A percentile compares a stretch with the other conserved stretches of the same genome.
Conservation (phyloP, 495 filamentous ascomycete species). For the Hyaloscypha bicolor region DNA sequence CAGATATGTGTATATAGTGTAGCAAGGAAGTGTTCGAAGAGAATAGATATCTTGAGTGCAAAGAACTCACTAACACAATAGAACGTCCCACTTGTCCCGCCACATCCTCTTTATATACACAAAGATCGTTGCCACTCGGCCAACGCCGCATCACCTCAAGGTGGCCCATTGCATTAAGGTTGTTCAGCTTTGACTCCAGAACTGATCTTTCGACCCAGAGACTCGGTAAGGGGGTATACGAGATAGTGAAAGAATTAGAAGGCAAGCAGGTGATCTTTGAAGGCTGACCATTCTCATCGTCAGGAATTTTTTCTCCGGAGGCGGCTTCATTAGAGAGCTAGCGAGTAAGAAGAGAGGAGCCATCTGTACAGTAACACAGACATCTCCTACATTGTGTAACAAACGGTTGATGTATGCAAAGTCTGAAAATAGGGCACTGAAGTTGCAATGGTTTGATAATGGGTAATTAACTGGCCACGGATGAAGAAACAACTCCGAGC, state of each 20-base stretch:
- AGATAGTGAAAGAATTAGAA: neutral
- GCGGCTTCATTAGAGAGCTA: neutral
- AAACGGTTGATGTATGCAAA: neutral
- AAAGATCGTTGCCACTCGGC: neutral
- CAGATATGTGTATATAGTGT: too few species aligned
- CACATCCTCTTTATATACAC: neutral
- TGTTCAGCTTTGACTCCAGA: neutral
- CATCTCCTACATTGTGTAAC: neutral
- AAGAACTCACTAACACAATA: too few species aligned
- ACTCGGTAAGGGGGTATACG: neutral
- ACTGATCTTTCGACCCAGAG: neutral
- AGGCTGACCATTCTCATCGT: neutral
- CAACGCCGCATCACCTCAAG: neutral
- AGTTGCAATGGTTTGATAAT: neutral
- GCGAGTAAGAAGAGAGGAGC: neutral
- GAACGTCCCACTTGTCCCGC: too few species aligned
- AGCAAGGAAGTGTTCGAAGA: too few species aligned
- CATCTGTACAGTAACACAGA: neutral
- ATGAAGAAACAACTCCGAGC: neutral
- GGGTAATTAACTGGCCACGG: neutral
- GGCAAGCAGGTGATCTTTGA: too few species aligned
- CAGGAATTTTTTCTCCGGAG: neutral
- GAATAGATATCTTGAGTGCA: too few species aligned
- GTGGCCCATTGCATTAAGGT: neutral
- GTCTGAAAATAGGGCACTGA: neutral